Conservation (phyloP, 2,329 filamentous ascomycete species). For the Trichothecium roseum region DNA sequence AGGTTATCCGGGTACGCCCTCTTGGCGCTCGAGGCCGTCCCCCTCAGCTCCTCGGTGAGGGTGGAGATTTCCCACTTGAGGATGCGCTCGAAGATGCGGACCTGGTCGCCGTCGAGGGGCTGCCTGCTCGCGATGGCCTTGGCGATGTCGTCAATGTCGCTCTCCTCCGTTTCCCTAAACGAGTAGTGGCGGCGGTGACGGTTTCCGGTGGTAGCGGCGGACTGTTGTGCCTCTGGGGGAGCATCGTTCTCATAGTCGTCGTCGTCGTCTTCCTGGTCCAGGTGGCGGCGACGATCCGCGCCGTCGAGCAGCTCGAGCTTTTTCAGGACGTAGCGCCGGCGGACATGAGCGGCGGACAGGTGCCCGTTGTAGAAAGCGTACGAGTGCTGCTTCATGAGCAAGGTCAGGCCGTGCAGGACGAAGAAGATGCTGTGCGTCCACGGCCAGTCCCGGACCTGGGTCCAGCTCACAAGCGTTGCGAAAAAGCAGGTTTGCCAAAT, state of each 20-base stretch:
- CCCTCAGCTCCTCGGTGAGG: conserved; percentile 53
- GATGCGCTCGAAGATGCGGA: conserved; percentile 52
- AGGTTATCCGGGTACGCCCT: conserved; percentile 60
- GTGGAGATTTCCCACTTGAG: conserved; percentile 58
- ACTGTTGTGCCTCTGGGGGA: no score
- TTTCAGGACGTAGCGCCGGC: conserved; percentile 29
- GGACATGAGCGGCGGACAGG: conserved; percentile 49
- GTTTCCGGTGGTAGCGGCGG: no score
- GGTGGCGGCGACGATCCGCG: conserved; percentile 26
- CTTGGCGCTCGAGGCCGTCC: conserved; percentile 39
- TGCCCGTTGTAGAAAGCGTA: conserved; percentile 74
- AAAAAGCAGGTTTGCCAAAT: conserved; percentile 61
- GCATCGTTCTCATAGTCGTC: no score
- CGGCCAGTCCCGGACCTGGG: conserved; percentile 63
- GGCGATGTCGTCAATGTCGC: conserved; percentile 50
- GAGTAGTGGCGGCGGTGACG: no score
- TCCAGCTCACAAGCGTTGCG: conserved; percentile 50
- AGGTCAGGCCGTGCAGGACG: conserved; percentile 61
- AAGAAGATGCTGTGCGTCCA: conserved; percentile 78
- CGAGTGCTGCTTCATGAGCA: conserved; percentile 78
- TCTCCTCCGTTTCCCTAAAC: conserved; percentile 24
- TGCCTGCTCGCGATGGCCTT: conserved; percentile 49
- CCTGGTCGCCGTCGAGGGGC: conserved; percentile 51
- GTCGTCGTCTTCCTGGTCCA: conserved; percentile 8
- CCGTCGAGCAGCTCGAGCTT: conserved; percentile 48